Conservation (phyloP, 2,329 filamentous ascomycete species). For the Neophaeococcomyces mojaviensis region DNA sequence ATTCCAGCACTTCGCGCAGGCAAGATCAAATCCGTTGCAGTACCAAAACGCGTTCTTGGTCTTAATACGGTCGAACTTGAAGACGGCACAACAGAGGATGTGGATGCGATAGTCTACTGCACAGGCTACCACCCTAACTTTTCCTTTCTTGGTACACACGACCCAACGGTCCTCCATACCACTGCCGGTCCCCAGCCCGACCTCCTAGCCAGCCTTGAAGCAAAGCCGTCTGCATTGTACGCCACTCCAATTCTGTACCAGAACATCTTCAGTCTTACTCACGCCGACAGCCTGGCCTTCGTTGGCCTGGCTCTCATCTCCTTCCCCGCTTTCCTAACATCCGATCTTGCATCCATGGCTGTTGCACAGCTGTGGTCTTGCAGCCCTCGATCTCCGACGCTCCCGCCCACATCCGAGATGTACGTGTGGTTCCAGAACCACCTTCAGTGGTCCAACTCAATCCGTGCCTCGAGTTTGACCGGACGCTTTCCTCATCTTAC, state of each 20-base stretch:
- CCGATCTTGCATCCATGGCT: constrained; percentile 26
- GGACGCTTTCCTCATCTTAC: constrained; percentile 11
- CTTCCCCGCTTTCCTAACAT: constrained; percentile 24
- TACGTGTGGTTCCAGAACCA: constrained; percentile 15
- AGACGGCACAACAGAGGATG: constrained; percentile 26
- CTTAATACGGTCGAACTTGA: constrained; percentile 24
- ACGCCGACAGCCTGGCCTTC: constrained; percentile 28
- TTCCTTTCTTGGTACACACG: constrained; percentile 23
- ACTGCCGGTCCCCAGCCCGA: background rate
- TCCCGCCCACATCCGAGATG: constrained; percentile 23
- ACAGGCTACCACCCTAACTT: constrained; percentile 30
- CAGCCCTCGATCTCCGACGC: constrained; percentile 19
- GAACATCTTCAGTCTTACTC: constrained; percentile 26
- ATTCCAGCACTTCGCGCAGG: constrained; percentile 25
- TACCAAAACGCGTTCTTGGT: constrained; percentile 18
- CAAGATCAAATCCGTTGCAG: constrained; percentile 21
- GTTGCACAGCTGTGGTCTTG: constrained; percentile 29
- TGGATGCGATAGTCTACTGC: constrained; percentile 31
- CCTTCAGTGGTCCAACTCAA: constrained; percentile 17
- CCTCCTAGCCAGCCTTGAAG: background rate
- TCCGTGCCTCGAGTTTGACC: constrained; percentile 6
- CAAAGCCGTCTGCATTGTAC: background rate
- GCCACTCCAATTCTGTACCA: constrained; percentile 25
- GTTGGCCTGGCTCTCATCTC: constrained; percentile 22
- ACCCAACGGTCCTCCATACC: constrained; percentile 19